A percentile compares a stretch with the other conserved stretches of the same genome.
Evolutionary conservation across 345 rosid species (phyloP).

Genomic region (Eucalyptus melliodora): DNA sequence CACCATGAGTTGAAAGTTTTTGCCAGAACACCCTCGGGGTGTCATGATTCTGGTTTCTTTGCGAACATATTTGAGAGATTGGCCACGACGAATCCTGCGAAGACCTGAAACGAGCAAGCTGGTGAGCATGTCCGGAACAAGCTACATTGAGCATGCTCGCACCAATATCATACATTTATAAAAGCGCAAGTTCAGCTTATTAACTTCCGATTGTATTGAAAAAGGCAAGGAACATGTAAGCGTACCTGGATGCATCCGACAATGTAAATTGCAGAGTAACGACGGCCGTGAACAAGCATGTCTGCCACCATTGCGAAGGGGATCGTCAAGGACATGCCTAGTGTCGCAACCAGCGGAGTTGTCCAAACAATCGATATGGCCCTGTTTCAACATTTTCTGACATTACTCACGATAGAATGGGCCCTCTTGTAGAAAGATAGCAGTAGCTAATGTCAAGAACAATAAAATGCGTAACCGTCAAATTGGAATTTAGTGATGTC

Average conservation of each 20-base stretch:
- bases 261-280: conserved; percentile 55
- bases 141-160: not conserved
- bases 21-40: not conserved
- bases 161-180: not conserved
- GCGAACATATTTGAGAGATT: conserved; percentile 25
- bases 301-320: conserved; percentile 89
- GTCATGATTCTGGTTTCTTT: conserved; percentile 1
- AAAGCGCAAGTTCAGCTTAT: not conserved
- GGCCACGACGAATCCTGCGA: conserved; percentile 49
- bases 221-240: not conserved
- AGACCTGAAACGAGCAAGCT: conserved; percentile 19
- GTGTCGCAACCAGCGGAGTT: conserved; percentile 68
- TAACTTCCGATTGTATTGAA: not conserved
- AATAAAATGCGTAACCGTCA: not conserved
- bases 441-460: not conserved
- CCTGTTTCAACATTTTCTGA: conserved; percentile 24
- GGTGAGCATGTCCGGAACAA: not conserved
- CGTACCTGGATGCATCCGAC: conserved; percentile 63
- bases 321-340: conserved; percentile 77
- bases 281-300: conserved; percentile 63
- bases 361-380: conserved; percentile 86
- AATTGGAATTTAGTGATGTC: not conserved
- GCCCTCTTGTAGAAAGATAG: not conserved
- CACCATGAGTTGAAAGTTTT: not conserved
- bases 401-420: not conserved